These are phyloP conservation scores for Alloteropsis angusta DNA, from an alignment of 202 grass and related monocot genomes.

Conservation along the genomic window DNA sequence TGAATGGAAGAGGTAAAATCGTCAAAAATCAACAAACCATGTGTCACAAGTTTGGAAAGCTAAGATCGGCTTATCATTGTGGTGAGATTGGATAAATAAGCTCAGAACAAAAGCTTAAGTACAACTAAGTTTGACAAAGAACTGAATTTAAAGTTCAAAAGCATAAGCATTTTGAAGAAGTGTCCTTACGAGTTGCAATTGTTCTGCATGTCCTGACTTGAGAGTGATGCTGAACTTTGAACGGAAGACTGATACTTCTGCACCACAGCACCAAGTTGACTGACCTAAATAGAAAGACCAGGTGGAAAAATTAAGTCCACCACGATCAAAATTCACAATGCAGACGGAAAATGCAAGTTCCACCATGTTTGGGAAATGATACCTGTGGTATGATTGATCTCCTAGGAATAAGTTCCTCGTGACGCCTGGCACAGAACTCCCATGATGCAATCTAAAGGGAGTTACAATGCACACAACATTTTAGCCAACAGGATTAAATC, in stretches of 20 bases:
- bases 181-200: constrained; percentile 83
- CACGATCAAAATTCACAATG: background rate
- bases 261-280: constrained; percentile 74
- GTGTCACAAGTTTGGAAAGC: background rate
- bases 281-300: constrained; percentile 52
- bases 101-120: background rate
- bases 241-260: constrained; percentile 70
- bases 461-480: constrained; percentile 16
- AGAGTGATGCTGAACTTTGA: constrained; percentile 51
- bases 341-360: background rate
- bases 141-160: background rate
- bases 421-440: constrained; percentile 87
- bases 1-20: background rate
- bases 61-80: background rate
- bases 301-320: constrained; percentile 1
- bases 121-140: constrained; percentile 4
- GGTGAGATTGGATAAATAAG: background rate
- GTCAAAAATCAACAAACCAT: background rate
- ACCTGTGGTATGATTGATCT: constrained; percentile 92
- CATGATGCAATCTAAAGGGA: constrained; percentile 75
- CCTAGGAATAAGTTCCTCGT: constrained; percentile 92
- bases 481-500: constrained; percentile 3
- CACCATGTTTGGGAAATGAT: constrained; percentile 4
- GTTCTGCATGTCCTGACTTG: constrained; percentile 81
- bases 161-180: background rate